Base-by-base conservation (phyloP, 177 flowering plant genomes). In the Tripterygium wilfordii region DNA sequence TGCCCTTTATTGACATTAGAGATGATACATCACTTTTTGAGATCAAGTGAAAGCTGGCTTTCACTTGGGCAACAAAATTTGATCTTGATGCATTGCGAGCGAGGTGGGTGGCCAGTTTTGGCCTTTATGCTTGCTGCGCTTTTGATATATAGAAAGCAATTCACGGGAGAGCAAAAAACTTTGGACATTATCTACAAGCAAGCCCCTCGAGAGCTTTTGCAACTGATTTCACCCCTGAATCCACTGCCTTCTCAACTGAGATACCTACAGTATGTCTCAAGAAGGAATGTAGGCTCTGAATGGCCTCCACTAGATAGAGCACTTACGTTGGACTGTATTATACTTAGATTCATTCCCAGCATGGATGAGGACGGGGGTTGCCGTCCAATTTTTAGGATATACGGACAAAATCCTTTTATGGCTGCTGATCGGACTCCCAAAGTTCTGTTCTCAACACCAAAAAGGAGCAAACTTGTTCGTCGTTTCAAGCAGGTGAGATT, bases 61-160 rank as follows among this genome's bases (percentile, higher is more conserved):
- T 63, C 65, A 14, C 71, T 75, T 42, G 82, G 76, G 51, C 79
- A 71, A 18, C 65, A 65, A 39, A 77, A 82, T 62, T 61, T 77
- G 36, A 58, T 79, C 26, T 47, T 82, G 42, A 72, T 82, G 83
- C 78, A 82, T 42, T 82, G 82, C 53, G 76, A 82, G 45, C 58
- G 60, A 35, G 86, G 80, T 33, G 82, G 78, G 7, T 80, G 81
- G 81, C 86, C 83, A 10, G 54, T 77, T 52, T 55, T 82, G 52
- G 83, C 82, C 18, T 82, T 77, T 52, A 77, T 77, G 83, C 60
- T 82, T 20, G 76, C 86, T 57, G 76, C 80, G 2, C 73, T 82
- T 17, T 45, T 77, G 54, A 58, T 82, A 29, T 77, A 73, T 45
- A 56, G 72, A 47, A 82, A 77, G 63, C 76, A 72, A 22, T 79